Evolutionary conservation across 1,139 yeast species (phyloP), one percentile per base, ranked within the genome.

Genomic region (Meyerozyma elateridarum): DNA sequence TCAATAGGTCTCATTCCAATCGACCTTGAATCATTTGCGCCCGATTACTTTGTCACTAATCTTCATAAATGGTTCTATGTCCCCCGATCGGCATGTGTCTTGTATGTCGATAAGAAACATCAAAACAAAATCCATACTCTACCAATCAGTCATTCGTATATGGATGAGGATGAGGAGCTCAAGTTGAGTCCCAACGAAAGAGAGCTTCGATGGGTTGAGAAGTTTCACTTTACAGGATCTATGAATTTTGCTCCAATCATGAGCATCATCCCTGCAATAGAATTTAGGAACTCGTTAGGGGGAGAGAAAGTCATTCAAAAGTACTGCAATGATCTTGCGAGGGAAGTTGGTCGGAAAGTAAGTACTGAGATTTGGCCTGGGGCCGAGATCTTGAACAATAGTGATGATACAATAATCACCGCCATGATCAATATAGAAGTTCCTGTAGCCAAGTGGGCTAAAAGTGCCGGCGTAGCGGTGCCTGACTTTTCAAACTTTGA

Each of bases 41-140:
- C 89, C 0, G 88, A 80, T 46, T 81, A 78, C 48, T 73, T 67
- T 45, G 67, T 73, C 11, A 59, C 82, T 25, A 82, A 81, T 46
- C 57, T 80, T 20, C 89, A 83, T 61, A 83, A 83, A 49, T 82
- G 89, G 89, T 59, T 66, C 29, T 76, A 51, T 41, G 67, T 68
- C 15, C 85, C 88, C 2, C 60, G 76, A 31, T 75, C 79, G 1
- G 67, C 73, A 42, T 81, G 85, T 0, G 59, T 78, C 14, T 51
- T 83, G 31, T 81, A 81, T 45, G 83, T 76, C 6, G 69, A 71
- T 39, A 63, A 66, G 4, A 57, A 63, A 35, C 73, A 70, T 46
- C 85, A 78, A 36, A 48, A 52, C 1, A 35, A 46, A 8, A 59
- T 81, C 36, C 81, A 79, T 38, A 69, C 85, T 0, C 44, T 77